Evolutionary conservation across 192 early-diverging fungal species (phyloP).

Genomic region (Chytriomyces sp.): DNA sequence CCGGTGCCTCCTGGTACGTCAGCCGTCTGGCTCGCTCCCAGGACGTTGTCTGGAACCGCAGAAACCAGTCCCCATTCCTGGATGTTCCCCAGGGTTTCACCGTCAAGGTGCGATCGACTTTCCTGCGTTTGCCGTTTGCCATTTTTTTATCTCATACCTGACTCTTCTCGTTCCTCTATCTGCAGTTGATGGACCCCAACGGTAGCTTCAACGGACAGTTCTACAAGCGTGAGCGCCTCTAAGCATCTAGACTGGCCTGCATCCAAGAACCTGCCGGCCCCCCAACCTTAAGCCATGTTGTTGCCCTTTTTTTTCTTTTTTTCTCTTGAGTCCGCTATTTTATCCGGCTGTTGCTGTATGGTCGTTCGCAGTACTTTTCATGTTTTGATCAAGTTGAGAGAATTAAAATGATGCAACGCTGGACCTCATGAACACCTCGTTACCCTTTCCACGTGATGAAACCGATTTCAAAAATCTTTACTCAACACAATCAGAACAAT

Average conservation of each 20-base stretch:
- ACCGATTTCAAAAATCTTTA: no score
- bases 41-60: conserved; percentile 39
- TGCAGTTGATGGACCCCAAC: conserved; percentile 19
- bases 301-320: background rate
- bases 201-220: conserved; percentile 7
- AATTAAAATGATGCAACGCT: background rate
- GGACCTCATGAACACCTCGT: background rate
- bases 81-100: conserved; percentile 23
- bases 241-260: background rate
- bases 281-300: background rate
- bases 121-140: background rate
- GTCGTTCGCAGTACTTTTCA: background rate
- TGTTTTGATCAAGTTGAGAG: background rate
- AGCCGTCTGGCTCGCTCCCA: conserved; percentile 34
- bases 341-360: background rate
- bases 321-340: background rate
- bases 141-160: background rate
- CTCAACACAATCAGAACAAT: no score
- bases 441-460: no score
- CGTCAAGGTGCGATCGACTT: conserved; percentile 4
- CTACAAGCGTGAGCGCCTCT: conserved; percentile 10
- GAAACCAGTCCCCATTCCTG: conserved; percentile 34
- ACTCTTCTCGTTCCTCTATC: background rate
- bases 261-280: background rate
- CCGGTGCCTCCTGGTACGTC: conserved; percentile 38